phyloP scores from a whole-genome alignment of 371 early-diverging fungal species.

The Apophysomyces ossiformis region DNA sequence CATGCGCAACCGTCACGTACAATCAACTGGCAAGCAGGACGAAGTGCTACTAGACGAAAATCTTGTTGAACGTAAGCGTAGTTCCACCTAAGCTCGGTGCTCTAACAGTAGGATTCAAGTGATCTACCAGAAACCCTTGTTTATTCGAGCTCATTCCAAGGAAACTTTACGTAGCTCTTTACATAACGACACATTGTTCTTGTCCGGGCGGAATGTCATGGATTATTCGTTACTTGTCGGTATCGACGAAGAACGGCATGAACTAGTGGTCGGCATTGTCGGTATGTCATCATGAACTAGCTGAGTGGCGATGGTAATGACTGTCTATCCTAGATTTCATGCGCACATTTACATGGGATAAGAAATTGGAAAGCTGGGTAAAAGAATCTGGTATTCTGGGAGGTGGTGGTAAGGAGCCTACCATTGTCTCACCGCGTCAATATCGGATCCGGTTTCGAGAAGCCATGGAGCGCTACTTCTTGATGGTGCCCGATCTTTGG shows the following conservation, averaged over 20 bases:
- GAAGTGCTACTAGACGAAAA: slow-evolving; percentile 96
- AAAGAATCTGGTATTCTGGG: slow-evolving; percentile 90
- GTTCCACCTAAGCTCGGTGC: too few species aligned
- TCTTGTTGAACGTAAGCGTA: slow-evolving; percentile 74
- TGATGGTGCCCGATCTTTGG: slow-evolving; percentile 79
- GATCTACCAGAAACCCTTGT: slow-evolving; percentile 87
- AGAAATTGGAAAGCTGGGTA: slow-evolving; percentile 95
- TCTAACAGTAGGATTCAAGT: slow-evolving; percentile 33
- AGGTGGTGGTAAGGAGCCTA: slow-evolving; percentile 89
- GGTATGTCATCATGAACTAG: slow-evolving; percentile 49
- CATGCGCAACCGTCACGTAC: slow-evolving; percentile 92
- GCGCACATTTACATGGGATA: slow-evolving; percentile 97
- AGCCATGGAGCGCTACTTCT: slow-evolving; percentile 92
- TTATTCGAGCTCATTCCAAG: slow-evolving; percentile 91
- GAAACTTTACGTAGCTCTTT: slow-evolving; percentile 80
- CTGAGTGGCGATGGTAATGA: neutral
- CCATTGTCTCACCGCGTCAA: slow-evolving; percentile 93
- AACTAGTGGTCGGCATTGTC: slow-evolving; percentile 94
- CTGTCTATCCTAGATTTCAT: slow-evolving; percentile 78
- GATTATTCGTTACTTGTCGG: slow-evolving; percentile 96
- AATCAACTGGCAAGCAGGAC: slow-evolving; percentile 84
- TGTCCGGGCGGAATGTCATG: slow-evolving; percentile 92
- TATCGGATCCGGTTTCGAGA: slow-evolving; percentile 92
- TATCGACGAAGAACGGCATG: slow-evolving; percentile 82
- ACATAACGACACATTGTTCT: slow-evolving; percentile 90